Evolutionary conservation across 176 grass and related monocot species (phyloP).

Genomic region (Rhynchospora tenuis): DNA sequence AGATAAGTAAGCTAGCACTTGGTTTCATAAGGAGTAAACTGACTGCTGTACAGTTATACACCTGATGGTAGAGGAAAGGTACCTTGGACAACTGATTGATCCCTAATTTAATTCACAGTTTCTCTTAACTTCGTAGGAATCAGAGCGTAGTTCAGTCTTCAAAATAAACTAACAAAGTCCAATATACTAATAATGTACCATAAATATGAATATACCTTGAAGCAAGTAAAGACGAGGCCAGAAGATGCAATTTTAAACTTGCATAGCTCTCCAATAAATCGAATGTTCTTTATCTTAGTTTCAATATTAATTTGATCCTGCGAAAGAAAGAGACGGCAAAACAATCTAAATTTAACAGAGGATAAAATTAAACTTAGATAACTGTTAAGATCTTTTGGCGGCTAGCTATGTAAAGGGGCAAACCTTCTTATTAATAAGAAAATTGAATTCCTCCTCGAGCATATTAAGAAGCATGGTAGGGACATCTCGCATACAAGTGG

Average conservation of each 20-base stretch:
- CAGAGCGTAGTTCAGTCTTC: background rate
- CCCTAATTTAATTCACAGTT: background rate
- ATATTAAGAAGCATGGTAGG: slow-evolving; percentile 74
- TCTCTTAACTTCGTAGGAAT: background rate
- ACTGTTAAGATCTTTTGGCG: background rate
- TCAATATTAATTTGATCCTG: slow-evolving; percentile 99
- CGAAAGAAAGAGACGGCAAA: slow-evolving; percentile 38
- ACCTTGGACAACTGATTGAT: background rate
- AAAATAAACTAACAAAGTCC: background rate
- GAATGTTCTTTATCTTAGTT: slow-evolving; percentile 99
- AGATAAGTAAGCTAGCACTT: background rate
- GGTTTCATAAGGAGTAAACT: background rate
- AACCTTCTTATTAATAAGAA: slow-evolving; percentile 99
- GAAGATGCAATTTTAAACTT: slow-evolving; percentile 96
- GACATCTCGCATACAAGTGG: slow-evolving; percentile 93
- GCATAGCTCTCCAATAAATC: slow-evolving; percentile 96
- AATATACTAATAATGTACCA: background rate
- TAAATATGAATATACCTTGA: slow-evolving; percentile 53
- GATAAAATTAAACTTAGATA: background rate
- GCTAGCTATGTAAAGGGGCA: background rate
- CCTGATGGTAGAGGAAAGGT: background rate
- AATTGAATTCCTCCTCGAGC: slow-evolving; percentile 98
- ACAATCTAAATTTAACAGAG: slow-evolving; percentile 27
- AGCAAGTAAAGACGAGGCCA: slow-evolving; percentile 86
- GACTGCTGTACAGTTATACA: background rate